A percentile compares a stretch with the other conserved stretches of the same genome.
Conservation (phyloP, 148 eudicot species). For the Arctostaphylos glauca region DNA sequence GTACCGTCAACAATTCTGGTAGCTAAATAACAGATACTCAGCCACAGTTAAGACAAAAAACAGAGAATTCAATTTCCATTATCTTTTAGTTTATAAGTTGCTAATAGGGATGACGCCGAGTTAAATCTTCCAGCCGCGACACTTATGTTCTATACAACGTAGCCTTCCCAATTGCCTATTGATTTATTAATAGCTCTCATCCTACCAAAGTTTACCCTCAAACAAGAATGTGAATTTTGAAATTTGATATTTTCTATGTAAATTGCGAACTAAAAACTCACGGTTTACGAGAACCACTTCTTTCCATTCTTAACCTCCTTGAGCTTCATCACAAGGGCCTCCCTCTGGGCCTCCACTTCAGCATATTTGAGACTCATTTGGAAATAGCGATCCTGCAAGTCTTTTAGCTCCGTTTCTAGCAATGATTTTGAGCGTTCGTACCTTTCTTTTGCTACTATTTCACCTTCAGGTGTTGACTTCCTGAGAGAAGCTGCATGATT, state of each 20-base stretch:
- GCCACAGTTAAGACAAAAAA: background rate
- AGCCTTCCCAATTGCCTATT: background rate
- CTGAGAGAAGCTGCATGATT: conserved; percentile 23
- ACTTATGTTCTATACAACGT: conserved; percentile 3
- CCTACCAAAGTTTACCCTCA: background rate
- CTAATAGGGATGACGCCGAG: background rate
- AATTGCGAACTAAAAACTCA: background rate
- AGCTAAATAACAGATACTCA: background rate
- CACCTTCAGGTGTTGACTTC: conserved; percentile 32
- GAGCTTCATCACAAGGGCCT: conserved; percentile 88
- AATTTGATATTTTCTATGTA: background rate
- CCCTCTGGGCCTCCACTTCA: conserved; percentile 87
- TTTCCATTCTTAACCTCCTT: conserved; percentile 46
- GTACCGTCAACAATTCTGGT: background rate
- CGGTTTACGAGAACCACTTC: conserved; percentile 61
- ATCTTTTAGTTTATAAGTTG: background rate
- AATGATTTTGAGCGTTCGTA: conserved; percentile 40
- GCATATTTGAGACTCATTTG: conserved; percentile 88
- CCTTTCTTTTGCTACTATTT: conserved; percentile 34
- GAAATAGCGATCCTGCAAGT: conserved; percentile 74
- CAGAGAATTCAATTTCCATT: conserved; percentile 3
- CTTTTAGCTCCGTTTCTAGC: conserved; percentile 67
- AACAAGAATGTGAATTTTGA: background rate
- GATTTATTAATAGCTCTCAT: conserved; percentile 5
- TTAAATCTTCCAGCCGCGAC: background rate